Evolutionary conservation across 805 yeast species (phyloP), one percentile per base, ranked within the genome.

Genomic region (Torulaspora maleeae): DNA sequence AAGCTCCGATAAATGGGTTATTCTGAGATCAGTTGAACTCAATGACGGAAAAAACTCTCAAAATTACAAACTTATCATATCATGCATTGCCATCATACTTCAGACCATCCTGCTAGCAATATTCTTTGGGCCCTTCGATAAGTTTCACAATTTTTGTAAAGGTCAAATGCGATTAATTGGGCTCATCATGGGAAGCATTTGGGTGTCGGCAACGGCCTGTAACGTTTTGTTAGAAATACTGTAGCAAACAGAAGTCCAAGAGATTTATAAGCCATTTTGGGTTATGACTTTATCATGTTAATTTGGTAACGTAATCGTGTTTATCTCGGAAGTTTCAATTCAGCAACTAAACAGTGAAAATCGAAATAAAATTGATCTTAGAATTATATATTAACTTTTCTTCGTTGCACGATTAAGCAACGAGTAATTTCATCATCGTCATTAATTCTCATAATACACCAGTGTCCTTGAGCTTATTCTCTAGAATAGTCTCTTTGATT

Each of bases 401-500:
- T 32, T 32, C 35, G 35, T 10, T 32, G 22, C 35, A 27, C 15
- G 30, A 27, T 27, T 27, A 9, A 27, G n/a, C 35, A 32, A 19
- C 35, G 25, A 24, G n/a, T 12, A 25, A 3, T 27, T 16, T 35
- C 38, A 35, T 35, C 38, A 35, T 24, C 27, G 16, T 20, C 38
- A n/a, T 35, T 34, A 16, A 34, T 30, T 30, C 17, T 52, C 65
- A 79, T 51, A 84, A 68, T 37, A 86, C 74, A 25, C 93, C 93
- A 43, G 87, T 80, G 55, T 84, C 91, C 61, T 80, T 80, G 53
- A 86, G 73, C 15, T 85, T 73, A 59, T 85, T 86, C 54, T 85
- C 88, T 60, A 86, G 72, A 38, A 86, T 80, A 3, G 89, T 83
- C 60, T 86, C 93, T 57, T 80, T 82, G 30, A 86, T 86, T 6